phyloP scores from a whole-genome alignment of 441 rosid genomes.

The Melastoma candidum region DNA sequence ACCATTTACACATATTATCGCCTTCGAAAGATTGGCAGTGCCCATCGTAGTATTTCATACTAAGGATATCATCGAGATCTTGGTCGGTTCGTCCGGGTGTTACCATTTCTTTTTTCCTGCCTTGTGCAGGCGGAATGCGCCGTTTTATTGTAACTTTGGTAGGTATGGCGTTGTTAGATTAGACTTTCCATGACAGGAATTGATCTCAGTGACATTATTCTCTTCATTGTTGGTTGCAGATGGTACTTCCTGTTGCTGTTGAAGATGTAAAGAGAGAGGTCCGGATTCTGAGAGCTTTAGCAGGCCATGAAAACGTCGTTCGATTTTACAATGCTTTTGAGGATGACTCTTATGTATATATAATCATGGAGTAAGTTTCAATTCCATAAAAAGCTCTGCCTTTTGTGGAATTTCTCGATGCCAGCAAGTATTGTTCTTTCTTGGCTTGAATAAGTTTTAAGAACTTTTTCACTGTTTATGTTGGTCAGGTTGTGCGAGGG shows the following conservation, averaged over 20 bases:
- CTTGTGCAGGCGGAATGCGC: too few relatives aligned
- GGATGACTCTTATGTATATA: constrained; percentile 80
- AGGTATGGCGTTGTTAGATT: too few relatives aligned
- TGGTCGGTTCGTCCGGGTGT: too few relatives aligned
- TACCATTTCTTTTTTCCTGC: too few relatives aligned
- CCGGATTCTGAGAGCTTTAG: constrained; percentile 61
- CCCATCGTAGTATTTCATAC: too few relatives aligned
- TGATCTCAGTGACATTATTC: constrained; percentile 4
- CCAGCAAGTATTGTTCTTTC: neutral
- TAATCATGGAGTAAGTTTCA: constrained; percentile 90
- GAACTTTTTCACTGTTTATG: neutral
- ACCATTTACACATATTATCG: too few relatives aligned
- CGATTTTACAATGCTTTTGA: constrained; percentile 82
- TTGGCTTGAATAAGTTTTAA: neutral
- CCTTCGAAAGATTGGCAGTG: too few relatives aligned
- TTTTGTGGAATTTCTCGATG: neutral
- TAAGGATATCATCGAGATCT: too few relatives aligned
- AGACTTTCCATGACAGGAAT: too few relatives aligned
- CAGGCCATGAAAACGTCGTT: constrained; percentile 93
- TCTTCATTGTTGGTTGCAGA: constrained; percentile 35
- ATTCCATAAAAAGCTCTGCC: neutral
- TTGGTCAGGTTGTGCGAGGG: constrained; percentile 89
- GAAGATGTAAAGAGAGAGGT: constrained; percentile 93
- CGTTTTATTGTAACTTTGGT: too few relatives aligned
- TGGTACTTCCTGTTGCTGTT: constrained; percentile 88